These are phyloP conservation scores for Bondarzewia mesenterica DNA, from an alignment of 1,284 basidiomycete species.

Conservation along the genomic window DNA sequence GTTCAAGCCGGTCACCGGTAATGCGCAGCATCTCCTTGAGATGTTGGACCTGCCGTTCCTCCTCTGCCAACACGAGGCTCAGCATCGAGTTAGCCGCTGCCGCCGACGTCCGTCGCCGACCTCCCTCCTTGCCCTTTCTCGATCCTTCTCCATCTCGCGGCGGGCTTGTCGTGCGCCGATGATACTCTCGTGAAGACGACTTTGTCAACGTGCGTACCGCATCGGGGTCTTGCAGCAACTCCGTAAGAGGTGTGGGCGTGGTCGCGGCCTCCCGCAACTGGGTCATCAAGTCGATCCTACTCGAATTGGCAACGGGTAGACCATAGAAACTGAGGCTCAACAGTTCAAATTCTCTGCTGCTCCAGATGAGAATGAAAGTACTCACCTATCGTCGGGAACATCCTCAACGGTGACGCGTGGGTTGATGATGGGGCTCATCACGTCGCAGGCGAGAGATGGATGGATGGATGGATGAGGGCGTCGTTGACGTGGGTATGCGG, in stretches of 20 bases:
- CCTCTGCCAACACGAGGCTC: slow-evolving; percentile 46
- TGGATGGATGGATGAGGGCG: neutral
- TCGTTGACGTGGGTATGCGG: no score
- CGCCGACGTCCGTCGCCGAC: slow-evolving; percentile 17
- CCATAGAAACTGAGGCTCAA: no score
- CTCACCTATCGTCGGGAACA: slow-evolving; percentile 11
- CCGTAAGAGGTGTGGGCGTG: slow-evolving; percentile 24
- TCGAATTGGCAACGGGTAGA: neutral
- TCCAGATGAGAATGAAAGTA: neutral
- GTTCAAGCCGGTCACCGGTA: slow-evolving; percentile 47
- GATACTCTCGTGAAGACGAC: slow-evolving; percentile 10
- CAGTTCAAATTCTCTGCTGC: no score
- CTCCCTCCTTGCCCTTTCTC: slow-evolving; percentile 13
- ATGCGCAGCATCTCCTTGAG: slow-evolving; percentile 47
- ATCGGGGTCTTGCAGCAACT: slow-evolving; percentile 24
- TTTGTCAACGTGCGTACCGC: slow-evolving; percentile 17
- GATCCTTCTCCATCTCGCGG: slow-evolving; percentile 12
- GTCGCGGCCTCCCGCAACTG: slow-evolving; percentile 18
- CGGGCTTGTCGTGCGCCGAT: slow-evolving; percentile 6
- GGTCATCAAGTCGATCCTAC: slow-evolving; percentile 8
- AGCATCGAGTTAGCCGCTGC: slow-evolving; percentile 23
- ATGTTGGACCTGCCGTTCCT: slow-evolving; percentile 49
- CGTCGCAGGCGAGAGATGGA: neutral
- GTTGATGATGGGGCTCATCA: slow-evolving; percentile 2
- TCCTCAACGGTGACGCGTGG: slow-evolving; percentile 10